Conservation (phyloP, 768 basidiomycete species). For the Pisolithus sp. region DNA sequence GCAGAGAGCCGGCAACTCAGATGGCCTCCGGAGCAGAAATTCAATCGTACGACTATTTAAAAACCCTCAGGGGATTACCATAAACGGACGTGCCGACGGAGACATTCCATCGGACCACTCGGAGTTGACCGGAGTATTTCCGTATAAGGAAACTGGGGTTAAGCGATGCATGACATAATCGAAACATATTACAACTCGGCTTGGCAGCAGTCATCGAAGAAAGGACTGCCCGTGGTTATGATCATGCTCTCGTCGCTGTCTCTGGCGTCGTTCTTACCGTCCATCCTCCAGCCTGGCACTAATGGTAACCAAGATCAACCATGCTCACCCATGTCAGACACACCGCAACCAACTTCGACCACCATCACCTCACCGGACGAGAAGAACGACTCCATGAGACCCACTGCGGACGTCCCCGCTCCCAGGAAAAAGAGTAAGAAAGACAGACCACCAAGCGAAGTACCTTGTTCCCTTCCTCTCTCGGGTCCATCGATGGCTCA, state of each 20-base stretch:
- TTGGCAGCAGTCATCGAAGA: too few relatives aligned
- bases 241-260: conserved; percentile 48
- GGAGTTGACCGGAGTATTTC: too few relatives aligned
- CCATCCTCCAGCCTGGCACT: conserved; percentile 33
- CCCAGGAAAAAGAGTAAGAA: conserved; percentile 44
- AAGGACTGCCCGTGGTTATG: too few relatives aligned
- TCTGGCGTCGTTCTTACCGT: conserved; percentile 44
- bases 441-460: conserved; percentile 44
- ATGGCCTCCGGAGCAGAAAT: too few relatives aligned
- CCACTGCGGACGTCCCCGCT: conserved; percentile 15
- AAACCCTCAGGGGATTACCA: too few relatives aligned
- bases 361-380: not conserved
- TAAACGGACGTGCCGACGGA: too few relatives aligned
- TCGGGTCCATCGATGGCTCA: conserved; percentile 1
- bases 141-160: too few relatives aligned
- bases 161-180: too few relatives aligned
- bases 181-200: too few relatives aligned
- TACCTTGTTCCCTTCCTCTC: conserved; percentile 16
- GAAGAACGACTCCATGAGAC: not conserved
- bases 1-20: too few relatives aligned
- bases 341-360: not conserved
- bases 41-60: too few relatives aligned
- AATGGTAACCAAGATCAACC: not conserved
- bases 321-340: not conserved
- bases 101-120: too few relatives aligned